Evolutionary conservation across 2,329 filamentous ascomycete genomes (phyloP), one percentile per base, ranked within the genome.

Genomic region (Saccharata proteae): DNA sequence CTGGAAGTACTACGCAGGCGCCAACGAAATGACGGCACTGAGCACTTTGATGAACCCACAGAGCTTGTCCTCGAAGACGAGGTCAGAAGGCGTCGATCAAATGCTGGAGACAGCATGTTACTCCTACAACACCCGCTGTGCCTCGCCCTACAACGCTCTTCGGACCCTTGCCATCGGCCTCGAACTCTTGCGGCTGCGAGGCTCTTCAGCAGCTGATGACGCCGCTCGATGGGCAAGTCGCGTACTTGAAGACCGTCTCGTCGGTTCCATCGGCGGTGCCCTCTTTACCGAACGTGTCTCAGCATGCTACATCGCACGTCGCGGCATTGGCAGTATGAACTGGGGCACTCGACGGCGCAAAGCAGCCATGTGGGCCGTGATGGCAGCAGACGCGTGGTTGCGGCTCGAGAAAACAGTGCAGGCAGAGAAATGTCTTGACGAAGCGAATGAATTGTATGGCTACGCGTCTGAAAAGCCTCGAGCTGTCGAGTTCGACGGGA

Each of bases 21-120:
- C 82, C 2, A 88, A 93, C 52, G 90, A 98, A 61, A 96, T 98
- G 88, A 79, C 81, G 17, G 86, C 83, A 4, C 61, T 94, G 9
- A 83, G 82, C 45, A 72, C 83, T 23, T 69, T 98, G 19, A 68
- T 98, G 38, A 77, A 79, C 45, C 76, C 82, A 1, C 72, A 80
- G 38, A 32, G 25, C 29, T 63, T 80, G 39, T 76, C 74, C 2
- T 75, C 79, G 10, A 93, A 86, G 51, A 74, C 72, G 16, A 76
- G 88, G 38, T 64, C 78, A 2, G 90, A 96, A 45, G 78, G 74
- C 4, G 70, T 94, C 22, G 83, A 92, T 44, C 73, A 82, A 43
- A 82, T 90, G 70, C 69, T 98, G 9, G 88, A 96, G 47, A 80
- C 82, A 3, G 83, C 88, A 0, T 79, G 78, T 35, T 96, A 98